Conservation (phyloP, 2,329 filamentous ascomycete genomes). For the Apiospora koreana region DNA sequence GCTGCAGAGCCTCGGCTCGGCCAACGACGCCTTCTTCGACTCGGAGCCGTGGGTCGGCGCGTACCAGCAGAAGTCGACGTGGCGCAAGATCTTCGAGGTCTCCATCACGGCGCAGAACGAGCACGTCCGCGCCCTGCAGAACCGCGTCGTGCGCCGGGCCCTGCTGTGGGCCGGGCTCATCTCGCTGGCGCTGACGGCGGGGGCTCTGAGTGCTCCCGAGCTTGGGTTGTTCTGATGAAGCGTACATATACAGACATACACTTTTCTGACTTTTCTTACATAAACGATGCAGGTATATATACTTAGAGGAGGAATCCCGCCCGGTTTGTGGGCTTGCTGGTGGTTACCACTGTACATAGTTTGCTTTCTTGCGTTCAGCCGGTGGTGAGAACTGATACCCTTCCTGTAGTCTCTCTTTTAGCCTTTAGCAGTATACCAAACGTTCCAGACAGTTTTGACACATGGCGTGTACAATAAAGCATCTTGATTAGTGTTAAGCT, state of each 20-base stretch:
- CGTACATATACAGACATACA: background rate
- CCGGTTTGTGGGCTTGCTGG: background rate
- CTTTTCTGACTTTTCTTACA: too few relatives aligned
- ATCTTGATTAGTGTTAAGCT: background rate
- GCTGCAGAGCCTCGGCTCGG: conserved; percentile 35
- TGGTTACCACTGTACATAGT: background rate
- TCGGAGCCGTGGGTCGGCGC: conserved; percentile 33
- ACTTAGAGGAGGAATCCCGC: background rate
- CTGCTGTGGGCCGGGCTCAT: conserved; percentile 36
- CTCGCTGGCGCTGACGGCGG: conserved; percentile 30
- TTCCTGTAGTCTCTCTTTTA: background rate
- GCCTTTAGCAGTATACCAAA: background rate
- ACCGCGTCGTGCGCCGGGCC: conserved; percentile 33
- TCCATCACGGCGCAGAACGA: conserved; percentile 33
- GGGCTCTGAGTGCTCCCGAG: conserved; percentile 22
- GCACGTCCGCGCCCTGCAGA: conserved; percentile 34
- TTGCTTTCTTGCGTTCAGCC: background rate
- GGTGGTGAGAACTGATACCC: background rate
- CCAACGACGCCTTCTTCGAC: conserved; percentile 29
- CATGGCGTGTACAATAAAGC: background rate
- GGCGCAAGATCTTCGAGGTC: conserved; percentile 31
- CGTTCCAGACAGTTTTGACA: background rate
- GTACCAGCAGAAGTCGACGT: conserved; percentile 28
- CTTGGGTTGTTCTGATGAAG: background rate
- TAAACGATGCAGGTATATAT: background rate